A percentile compares a stretch with the other conserved stretches of the same genome.
phyloP scores from a whole-genome alignment of 371 early-diverging fungal species.

The Entomophthora muscae region DNA sequence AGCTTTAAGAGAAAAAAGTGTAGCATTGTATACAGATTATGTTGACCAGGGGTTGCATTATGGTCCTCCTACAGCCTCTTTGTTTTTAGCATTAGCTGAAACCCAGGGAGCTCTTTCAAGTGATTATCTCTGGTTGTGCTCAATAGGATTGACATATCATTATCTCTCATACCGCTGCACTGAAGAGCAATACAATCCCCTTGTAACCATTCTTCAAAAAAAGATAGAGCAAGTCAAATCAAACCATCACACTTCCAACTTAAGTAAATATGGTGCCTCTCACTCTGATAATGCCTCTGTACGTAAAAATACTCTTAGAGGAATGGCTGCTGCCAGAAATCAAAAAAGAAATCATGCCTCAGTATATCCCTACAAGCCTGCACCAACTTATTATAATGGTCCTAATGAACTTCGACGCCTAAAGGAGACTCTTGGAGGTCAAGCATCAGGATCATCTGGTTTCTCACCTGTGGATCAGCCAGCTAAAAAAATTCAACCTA shows the following conservation, averaged over 20 bases:
- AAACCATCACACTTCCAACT: background rate
- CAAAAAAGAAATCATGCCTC: background rate
- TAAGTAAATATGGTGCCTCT: background rate
- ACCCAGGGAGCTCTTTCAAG: background rate
- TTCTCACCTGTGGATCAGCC: background rate
- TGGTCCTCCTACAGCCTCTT: background rate
- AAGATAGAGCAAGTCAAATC: background rate
- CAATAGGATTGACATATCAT: slow-evolving; percentile 3
- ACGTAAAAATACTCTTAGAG: background rate
- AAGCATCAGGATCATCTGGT: background rate
- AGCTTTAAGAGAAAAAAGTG: background rate
- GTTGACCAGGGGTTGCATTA: background rate
- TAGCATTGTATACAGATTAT: background rate
- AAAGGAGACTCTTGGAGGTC: background rate
- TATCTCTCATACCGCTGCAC: background rate
- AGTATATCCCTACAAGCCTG: background rate
- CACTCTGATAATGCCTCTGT: background rate
- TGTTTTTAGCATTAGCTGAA: slow-evolving; percentile 1
- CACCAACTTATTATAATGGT: background rate
- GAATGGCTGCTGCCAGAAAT: background rate
- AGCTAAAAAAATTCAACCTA: background rate
- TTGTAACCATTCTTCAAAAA: background rate
- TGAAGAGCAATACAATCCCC: background rate
- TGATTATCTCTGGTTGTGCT: slow-evolving; percentile 1
- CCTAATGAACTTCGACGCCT: background rate